Evolutionary conservation across 176 grass and related monocot genomes (phyloP).

Genomic region (Bromus sterilis): DNA sequence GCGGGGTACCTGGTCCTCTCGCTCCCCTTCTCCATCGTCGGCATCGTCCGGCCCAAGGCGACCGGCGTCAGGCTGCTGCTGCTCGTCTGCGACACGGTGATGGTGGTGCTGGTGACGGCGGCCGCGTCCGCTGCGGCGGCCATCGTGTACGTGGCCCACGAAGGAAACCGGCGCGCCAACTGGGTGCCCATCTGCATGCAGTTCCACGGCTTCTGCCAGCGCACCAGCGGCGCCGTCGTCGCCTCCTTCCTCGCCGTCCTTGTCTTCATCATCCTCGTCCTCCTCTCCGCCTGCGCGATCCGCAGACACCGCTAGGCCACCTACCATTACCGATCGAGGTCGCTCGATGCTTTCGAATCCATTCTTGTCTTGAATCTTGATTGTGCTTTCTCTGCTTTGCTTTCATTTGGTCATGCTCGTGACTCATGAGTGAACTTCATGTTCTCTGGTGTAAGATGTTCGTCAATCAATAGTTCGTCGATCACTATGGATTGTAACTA

Average conservation of each 20-base stretch:
- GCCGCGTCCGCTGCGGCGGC: slow-evolving; percentile 47
- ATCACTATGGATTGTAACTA: neutral
- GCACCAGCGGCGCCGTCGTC: slow-evolving; percentile 76
- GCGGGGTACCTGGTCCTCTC: slow-evolving; percentile 79
- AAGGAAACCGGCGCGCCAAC: slow-evolving; percentile 52
- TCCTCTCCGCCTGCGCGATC: slow-evolving; percentile 47
- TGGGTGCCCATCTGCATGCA: slow-evolving; percentile 86
- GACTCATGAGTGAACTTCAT: neutral
- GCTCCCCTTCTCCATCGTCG: slow-evolving; percentile 55
- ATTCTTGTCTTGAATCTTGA: neutral
- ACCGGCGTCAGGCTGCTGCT: slow-evolving; percentile 49
- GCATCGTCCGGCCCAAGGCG: slow-evolving; percentile 33
- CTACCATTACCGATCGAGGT: neutral
- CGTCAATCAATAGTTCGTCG: neutral
- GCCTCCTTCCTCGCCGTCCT: slow-evolving; percentile 72
- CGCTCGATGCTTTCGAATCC: neutral
- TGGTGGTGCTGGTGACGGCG: slow-evolving; percentile 37
- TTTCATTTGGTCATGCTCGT: neutral
- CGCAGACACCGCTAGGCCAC: neutral
- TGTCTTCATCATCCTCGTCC: slow-evolving; percentile 56
- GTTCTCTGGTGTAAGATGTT: neutral
- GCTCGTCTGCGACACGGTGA: slow-evolving; percentile 51
- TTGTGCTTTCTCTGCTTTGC: neutral
- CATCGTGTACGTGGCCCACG: slow-evolving; percentile 77
- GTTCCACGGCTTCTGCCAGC: slow-evolving; percentile 81